phyloP scores from a whole-genome alignment of 768 basidiomycete species.

The Suillus weaverae region DNA sequence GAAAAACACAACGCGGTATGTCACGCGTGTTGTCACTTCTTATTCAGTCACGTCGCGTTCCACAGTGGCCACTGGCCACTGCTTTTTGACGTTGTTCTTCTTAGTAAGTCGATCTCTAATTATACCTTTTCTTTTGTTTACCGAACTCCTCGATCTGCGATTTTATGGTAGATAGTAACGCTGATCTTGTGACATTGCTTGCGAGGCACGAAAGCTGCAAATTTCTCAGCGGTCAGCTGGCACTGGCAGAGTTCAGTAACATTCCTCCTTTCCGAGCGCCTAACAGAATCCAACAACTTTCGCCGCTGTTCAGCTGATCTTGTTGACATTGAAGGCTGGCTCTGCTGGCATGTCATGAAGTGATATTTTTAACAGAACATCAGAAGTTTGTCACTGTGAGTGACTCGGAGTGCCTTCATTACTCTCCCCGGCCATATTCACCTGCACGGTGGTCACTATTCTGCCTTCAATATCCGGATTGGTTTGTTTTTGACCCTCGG shows the following conservation, averaged over 20 bases:
- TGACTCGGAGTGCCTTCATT: neutral
- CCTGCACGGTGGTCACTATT: neutral
- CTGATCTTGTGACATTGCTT: neutral
- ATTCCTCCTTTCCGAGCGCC: neutral
- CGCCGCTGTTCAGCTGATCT: slow-evolving; percentile 4
- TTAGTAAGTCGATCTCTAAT: neutral
- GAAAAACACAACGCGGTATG: slow-evolving; percentile 10
- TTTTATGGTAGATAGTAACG: neutral
- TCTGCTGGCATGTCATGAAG: neutral
- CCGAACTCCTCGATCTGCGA: neutral
- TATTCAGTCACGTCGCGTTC: neutral
- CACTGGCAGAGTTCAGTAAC: neutral
- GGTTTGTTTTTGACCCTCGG: neutral
- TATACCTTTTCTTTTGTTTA: neutral
- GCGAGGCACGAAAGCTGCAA: neutral
- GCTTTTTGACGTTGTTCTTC: neutral
- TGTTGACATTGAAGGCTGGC: neutral
- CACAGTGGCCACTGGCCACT: too few species aligned
- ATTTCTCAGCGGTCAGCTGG: neutral
- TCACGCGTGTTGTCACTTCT: slow-evolving; percentile 7
- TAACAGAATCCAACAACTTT: neutral
- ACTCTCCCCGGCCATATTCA: neutral
- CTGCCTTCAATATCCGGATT: slow-evolving; percentile 5
- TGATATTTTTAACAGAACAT: neutral
- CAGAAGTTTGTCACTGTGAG: neutral